phyloP scores from a whole-genome alignment of 1,139 yeast genomes.

The Suhomyces chickasaworum region DNA sequence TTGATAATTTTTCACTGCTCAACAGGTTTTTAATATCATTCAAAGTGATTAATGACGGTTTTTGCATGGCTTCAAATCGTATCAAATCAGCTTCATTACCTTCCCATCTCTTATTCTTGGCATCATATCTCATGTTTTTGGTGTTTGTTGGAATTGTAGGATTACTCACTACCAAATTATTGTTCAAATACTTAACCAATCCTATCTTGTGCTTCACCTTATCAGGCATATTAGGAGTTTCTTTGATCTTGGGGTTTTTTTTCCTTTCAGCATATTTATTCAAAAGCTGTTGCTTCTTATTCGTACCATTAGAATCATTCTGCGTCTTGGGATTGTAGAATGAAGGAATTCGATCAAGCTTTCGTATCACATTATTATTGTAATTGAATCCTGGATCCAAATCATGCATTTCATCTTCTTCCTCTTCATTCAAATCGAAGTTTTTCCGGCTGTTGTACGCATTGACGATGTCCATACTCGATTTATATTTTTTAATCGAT shows the following conservation, averaged over 20 bases:
- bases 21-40: conserved; percentile 28
- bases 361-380: conserved; percentile 38
- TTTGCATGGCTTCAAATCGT: conserved; percentile 26
- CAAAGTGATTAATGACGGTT: conserved; percentile 40
- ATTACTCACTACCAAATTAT: conserved; percentile 20
- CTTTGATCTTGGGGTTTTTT: conserved; percentile 9
- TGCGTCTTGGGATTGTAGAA: conserved; percentile 29
- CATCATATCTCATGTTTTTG: conserved; percentile 54
- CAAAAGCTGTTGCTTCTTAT: conserved; percentile 28
- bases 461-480: conserved; percentile 32
- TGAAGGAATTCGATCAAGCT: conserved; percentile 47
- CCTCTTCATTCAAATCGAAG: conserved; percentile 16
- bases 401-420: conserved; percentile 17
- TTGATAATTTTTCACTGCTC: conserved; percentile 10
- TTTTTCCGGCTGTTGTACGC: conserved; percentile 10
- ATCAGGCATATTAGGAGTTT: conserved; percentile 13
- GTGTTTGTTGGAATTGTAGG: conserved; percentile 16
- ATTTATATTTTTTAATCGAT: conserved; percentile 31
- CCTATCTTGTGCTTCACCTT: conserved; percentile 29
- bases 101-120: conserved; percentile 59
- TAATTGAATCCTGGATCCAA: conserved; percentile 31
- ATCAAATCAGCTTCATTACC: conserved; percentile 64
- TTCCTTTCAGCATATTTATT: conserved; percentile 30
- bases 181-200: conserved; percentile 35
- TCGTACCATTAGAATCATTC: conserved; percentile 7